These are phyloP conservation scores for Penicillium thymicola DNA, from an alignment of 2,329 filamentous ascomycete genomes.

Conservation along the genomic window DNA sequence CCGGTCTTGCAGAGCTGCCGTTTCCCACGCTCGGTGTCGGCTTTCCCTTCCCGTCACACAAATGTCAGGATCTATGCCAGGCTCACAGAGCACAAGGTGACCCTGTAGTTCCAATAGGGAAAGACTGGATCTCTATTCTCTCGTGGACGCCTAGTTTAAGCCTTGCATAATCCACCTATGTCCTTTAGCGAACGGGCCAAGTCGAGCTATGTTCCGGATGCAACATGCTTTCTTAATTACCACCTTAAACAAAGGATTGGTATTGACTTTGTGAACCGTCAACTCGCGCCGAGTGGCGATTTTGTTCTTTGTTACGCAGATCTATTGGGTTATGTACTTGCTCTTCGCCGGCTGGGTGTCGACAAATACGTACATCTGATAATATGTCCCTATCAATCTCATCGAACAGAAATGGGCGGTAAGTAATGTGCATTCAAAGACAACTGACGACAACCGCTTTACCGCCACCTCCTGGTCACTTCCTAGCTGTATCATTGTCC, in stretches of 20 bases:
- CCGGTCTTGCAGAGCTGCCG: constrained; percentile 15
- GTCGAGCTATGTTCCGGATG: constrained; percentile 4
- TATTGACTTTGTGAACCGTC: background rate
- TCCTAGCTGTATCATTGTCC: background rate
- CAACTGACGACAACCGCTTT: background rate
- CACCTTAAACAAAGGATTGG: background rate
- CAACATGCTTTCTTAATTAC: constrained; percentile 7
- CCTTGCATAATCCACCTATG: background rate
- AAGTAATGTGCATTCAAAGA: background rate
- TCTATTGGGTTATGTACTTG: background rate
- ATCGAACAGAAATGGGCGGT: background rate
- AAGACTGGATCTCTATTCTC: background rate
- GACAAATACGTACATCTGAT: background rate
- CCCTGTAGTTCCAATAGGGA: constrained; percentile 10
- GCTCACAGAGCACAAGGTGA: constrained; percentile 9
- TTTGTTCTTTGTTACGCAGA: background rate
- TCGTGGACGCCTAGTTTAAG: background rate
- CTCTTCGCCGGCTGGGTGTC: background rate
- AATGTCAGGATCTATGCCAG: constrained; percentile 5
- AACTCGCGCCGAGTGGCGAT: background rate
- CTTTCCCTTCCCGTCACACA: constrained; percentile 14
- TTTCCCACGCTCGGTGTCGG: constrained; percentile 18
- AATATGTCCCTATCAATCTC: background rate
- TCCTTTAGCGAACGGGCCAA: background rate
- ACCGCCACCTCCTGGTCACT: background rate